Evolutionary conservation across 495 filamentous ascomycete species (phyloP).

Genomic region (Pseudomonodictys pantanalensis): DNA sequence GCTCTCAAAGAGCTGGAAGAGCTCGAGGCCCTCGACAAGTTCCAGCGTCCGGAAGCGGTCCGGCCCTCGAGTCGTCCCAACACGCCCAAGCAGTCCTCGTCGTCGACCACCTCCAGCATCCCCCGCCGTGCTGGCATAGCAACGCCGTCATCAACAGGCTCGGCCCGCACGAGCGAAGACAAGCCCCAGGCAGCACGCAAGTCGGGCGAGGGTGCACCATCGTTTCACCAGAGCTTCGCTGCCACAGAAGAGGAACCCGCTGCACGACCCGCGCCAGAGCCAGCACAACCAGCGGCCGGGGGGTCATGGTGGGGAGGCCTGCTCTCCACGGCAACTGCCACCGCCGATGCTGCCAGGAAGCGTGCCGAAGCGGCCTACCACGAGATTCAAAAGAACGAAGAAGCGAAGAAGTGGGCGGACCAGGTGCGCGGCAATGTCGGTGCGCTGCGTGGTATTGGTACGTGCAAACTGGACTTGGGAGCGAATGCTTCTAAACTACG

Average conservation of each 20-base stretch:
- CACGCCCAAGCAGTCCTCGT: conserved; percentile 70
- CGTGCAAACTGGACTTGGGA: conserved; percentile 19
- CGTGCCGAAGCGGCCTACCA: conserved; percentile 91
- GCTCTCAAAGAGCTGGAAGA: conserved; percentile 61
- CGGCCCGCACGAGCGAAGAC: conserved; percentile 55
- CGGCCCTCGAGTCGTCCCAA: conserved; percentile 66
- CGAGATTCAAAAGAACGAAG: conserved; percentile 93
- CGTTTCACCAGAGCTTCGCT: conserved; percentile 56
- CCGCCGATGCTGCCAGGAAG: conserved; percentile 77
- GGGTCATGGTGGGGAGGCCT: conserved; percentile 92
- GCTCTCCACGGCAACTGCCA: conserved; percentile 52
- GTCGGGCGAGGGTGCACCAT: conserved; percentile 69
- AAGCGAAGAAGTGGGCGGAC: conserved; percentile 92
- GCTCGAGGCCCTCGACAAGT: conserved; percentile 69
- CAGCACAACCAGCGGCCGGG: conserved; percentile 40
- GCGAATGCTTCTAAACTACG: conserved; percentile 11
- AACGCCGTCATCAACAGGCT: conserved; percentile 53
- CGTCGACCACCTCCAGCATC: conserved; percentile 52
- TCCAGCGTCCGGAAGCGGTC: conserved; percentile 23
- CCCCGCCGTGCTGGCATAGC: conserved; percentile 58
- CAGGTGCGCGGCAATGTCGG: conserved; percentile 92
- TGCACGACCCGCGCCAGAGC: conserved; percentile 42
- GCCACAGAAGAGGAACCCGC: conserved; percentile 46
- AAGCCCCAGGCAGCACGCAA: conserved; percentile 55
- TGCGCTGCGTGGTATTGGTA: conserved; percentile 76